Evolutionary conservation across 1,139 yeast genomes (phyloP), one percentile per base, ranked within the genome.

Genomic region (Zygoascus hellenicus): DNA sequence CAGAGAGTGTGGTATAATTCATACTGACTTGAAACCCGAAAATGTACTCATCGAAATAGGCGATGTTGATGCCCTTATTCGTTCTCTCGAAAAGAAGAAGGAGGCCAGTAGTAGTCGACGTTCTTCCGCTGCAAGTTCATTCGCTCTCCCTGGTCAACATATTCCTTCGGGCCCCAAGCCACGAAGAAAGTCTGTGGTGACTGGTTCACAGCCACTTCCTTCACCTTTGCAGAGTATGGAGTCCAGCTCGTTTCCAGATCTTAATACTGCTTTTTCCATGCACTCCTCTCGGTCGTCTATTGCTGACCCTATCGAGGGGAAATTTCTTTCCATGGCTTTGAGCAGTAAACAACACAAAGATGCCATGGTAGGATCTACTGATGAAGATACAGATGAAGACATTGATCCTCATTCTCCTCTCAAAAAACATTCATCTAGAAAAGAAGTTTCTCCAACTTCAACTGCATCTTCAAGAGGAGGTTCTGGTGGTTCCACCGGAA

Each of bases 21-120:
- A 88, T 66, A 88, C 96, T 0, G 96, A 88, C 61, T 71, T 88
- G 52, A 88, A 88, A 64, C 96, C 96, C 0, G 96, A 88, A 63
- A 88, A 88, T 62, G 83, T 88, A n/a, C 68, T 88, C 53, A 75
- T 87, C 43, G 89, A 84, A 59, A 82, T 87, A 51, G 83, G 82
- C 35, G 88, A 86, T 57, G 90, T 83, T 31, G 89, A 83, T 58
- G 77, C 74, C 50, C 76, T 85, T 54, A 81, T 86, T 28, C 67
- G 71, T 47, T 42, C 45, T 54, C 43, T 47, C 45, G 54, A 42
- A 54, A 48, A 43, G 52, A 48, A 39, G 51, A 35, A 31, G 5
- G 35, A 28, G 15, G 32, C 37, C 9, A 17, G 35, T 10, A 16
- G 2, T 4, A 37, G 32, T 11, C 30, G 37, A 19, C 28, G 39